Conservation (phyloP, 176 grass and related monocot species). For the Oryza rufipogon region DNA sequence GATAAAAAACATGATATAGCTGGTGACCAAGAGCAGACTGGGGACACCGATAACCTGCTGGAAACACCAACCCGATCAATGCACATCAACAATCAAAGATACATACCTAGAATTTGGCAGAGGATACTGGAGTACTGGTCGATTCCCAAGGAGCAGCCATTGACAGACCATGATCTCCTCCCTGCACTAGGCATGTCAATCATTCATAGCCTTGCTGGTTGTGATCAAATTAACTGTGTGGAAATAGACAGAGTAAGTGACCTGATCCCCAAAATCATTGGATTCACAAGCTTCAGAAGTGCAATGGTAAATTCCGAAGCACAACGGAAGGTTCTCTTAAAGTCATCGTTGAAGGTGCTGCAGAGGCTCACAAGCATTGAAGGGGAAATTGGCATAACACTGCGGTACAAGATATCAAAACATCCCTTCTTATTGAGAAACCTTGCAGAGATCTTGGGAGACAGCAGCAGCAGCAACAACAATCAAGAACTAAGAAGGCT, state of each 20-base stretch:
- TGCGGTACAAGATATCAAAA: background rate
- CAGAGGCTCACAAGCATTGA: background rate
- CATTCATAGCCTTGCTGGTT: constrained; percentile 1
- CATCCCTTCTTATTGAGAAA: constrained; percentile 23
- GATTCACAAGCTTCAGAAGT: background rate
- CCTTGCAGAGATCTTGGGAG: background rate
- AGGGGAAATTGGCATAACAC: background rate
- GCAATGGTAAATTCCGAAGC: background rate
- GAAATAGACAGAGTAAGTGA: background rate
- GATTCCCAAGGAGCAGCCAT: background rate
- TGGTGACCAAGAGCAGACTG: background rate
- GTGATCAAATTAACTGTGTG: constrained; percentile 4
- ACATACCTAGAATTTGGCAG: background rate
- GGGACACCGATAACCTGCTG: background rate
- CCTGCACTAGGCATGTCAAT: constrained; percentile 13
- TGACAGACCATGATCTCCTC: constrained; percentile 1
- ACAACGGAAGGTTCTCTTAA: background rate
- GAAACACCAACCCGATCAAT: background rate
- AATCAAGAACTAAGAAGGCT: too few relatives aligned
- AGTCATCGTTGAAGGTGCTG: constrained; percentile 5
- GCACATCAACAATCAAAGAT: background rate
- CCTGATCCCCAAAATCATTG: constrained; percentile 23
- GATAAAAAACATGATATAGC: background rate
- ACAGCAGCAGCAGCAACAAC: background rate
- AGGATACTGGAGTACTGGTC: background rate